These are phyloP conservation scores for Trametes cinnabarina DNA, from an alignment of 768 basidiomycete species.

Conservation along the genomic window DNA sequence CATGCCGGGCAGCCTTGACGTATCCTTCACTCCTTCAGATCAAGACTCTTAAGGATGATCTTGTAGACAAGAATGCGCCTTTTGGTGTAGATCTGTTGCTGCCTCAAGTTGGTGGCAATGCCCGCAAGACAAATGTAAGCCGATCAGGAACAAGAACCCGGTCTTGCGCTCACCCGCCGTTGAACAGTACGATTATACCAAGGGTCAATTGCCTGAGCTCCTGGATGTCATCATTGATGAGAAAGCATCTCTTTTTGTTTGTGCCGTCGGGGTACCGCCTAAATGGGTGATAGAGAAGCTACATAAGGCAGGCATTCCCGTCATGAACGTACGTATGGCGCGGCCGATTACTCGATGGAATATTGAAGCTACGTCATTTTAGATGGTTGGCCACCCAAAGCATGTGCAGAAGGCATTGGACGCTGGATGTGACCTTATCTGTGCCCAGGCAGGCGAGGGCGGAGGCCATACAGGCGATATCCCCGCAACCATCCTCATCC, in stretches of 20 bases:
- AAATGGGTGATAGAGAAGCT: slow-evolving; percentile 74
- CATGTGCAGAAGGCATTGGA: slow-evolving; percentile 79
- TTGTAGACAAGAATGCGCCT: slow-evolving; percentile 73
- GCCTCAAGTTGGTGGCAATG: slow-evolving; percentile 82
- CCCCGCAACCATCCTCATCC: slow-evolving; percentile 83
- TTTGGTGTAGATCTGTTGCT: slow-evolving; percentile 92
- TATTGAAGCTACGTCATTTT: not conserved
- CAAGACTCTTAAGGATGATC: slow-evolving; percentile 63
- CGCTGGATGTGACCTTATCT: slow-evolving; percentile 88
- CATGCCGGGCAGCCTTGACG: too few relatives aligned
- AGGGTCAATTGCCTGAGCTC: slow-evolving; percentile 78
- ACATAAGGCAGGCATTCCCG: slow-evolving; percentile 78
- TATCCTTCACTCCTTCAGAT: slow-evolving; percentile 49
- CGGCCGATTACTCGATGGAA: not conserved
- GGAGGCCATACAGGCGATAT: slow-evolving; percentile 80
- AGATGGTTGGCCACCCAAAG: slow-evolving; percentile 95
- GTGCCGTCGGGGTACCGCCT: slow-evolving; percentile 86
- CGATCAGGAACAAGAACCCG: slow-evolving; percentile 8
- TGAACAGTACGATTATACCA: slow-evolving; percentile 82
- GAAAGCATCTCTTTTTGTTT: slow-evolving; percentile 85
- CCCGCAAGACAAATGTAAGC: slow-evolving; percentile 85
- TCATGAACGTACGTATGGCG: slow-evolving; percentile 68
- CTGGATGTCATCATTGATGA: slow-evolving; percentile 93
- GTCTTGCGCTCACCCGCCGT: not conserved
- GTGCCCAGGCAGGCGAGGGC: slow-evolving; percentile 91